A percentile compares a stretch with the other conserved stretches of the same genome.
These are phyloP conservation scores for Zalaria obscura DNA, from an alignment of 2,329 filamentous ascomycete species.

Conservation along the genomic window DNA sequence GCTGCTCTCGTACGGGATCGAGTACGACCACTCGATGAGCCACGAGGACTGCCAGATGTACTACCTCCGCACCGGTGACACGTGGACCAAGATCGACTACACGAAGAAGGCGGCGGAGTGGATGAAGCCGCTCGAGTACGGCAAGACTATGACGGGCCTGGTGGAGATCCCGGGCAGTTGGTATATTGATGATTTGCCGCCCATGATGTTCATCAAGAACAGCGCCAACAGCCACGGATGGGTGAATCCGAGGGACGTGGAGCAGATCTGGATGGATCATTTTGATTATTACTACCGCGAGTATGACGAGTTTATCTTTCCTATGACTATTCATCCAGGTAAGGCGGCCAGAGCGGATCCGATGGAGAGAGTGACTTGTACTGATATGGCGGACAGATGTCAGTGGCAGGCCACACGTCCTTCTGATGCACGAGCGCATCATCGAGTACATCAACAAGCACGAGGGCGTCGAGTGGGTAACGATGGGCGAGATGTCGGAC, in stretches of 20 bases:
- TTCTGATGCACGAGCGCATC: slow-evolving; percentile 52
- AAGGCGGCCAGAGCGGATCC: slow-evolving; percentile 23
- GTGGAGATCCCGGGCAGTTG: slow-evolving; percentile 45
- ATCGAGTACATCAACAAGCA: slow-evolving; percentile 48
- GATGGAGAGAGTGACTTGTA: not conserved
- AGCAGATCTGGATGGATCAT: slow-evolving; percentile 50
- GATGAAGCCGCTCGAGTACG: slow-evolving; percentile 50
- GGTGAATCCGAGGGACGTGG: slow-evolving; percentile 38
- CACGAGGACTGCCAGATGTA: slow-evolving; percentile 50
- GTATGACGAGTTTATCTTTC: slow-evolving; percentile 62
- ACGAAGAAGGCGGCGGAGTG: slow-evolving; percentile 43
- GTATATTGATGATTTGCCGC: slow-evolving; percentile 35
- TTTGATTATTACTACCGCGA: slow-evolving; percentile 63
- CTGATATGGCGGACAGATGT: slow-evolving; percentile 21
- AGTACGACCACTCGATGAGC: slow-evolving; percentile 54
- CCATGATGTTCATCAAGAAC: slow-evolving; percentile 55
- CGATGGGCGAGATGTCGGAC: slow-evolving; percentile 54
- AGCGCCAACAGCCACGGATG: slow-evolving; percentile 48
- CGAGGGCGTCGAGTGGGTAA: slow-evolving; percentile 48
- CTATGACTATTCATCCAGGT: slow-evolving; percentile 56
- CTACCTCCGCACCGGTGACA: slow-evolving; percentile 46
- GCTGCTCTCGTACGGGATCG: slow-evolving; percentile 49
- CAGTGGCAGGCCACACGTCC: slow-evolving; percentile 52
- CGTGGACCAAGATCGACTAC: slow-evolving; percentile 55
- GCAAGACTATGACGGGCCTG: slow-evolving; percentile 40